Conservation (phyloP, 2,329 filamentous ascomycete genomes). For the Pezicula neosporulosa region DNA sequence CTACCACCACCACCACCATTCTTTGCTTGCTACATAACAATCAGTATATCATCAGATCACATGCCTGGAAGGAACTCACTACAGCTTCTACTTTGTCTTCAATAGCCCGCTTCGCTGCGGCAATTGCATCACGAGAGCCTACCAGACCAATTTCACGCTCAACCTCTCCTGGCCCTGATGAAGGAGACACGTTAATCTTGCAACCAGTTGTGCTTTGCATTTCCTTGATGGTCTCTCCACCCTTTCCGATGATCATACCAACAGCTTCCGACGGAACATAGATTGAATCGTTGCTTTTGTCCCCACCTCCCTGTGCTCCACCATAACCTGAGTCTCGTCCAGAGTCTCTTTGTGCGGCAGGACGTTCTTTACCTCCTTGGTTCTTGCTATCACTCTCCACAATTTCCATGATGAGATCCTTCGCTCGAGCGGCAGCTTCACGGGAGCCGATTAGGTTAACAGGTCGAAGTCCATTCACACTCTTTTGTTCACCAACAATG, state of each 20-base stretch:
- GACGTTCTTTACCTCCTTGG: slow-evolving; percentile 29
- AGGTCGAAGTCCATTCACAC: slow-evolving; percentile 81
- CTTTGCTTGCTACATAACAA: slow-evolving; percentile 45
- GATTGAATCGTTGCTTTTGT: slow-evolving; percentile 80
- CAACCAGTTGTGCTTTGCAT: slow-evolving; percentile 86
- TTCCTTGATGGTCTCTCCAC: slow-evolving; percentile 89
- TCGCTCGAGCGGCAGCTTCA: slow-evolving; percentile 71
- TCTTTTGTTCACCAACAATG: slow-evolving; percentile 91
- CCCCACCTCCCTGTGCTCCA: slow-evolving; percentile 38
- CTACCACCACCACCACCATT: slow-evolving; percentile 42
- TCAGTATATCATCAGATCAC: slow-evolving; percentile 9
- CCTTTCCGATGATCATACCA: slow-evolving; percentile 95
- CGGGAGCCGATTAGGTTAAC: slow-evolving; percentile 85
- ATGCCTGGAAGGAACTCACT: slow-evolving; percentile 49
- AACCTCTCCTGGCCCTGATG: slow-evolving; percentile 71
- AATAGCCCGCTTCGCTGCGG: slow-evolving; percentile 77
- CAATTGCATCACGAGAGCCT: slow-evolving; percentile 73
- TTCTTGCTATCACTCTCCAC: slow-evolving; percentile 81
- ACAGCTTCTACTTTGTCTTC: slow-evolving; percentile 91
- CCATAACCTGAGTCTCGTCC: slow-evolving; percentile 38
- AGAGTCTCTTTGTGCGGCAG: slow-evolving; percentile 39
- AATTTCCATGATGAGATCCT: slow-evolving; percentile 88
- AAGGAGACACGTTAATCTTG: slow-evolving; percentile 91
- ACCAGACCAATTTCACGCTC: slow-evolving; percentile 86
- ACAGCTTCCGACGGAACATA: slow-evolving; percentile 87